phyloP scores from a whole-genome alignment of 2,329 filamentous ascomycete species.

The Tympanopsis confertula region DNA sequence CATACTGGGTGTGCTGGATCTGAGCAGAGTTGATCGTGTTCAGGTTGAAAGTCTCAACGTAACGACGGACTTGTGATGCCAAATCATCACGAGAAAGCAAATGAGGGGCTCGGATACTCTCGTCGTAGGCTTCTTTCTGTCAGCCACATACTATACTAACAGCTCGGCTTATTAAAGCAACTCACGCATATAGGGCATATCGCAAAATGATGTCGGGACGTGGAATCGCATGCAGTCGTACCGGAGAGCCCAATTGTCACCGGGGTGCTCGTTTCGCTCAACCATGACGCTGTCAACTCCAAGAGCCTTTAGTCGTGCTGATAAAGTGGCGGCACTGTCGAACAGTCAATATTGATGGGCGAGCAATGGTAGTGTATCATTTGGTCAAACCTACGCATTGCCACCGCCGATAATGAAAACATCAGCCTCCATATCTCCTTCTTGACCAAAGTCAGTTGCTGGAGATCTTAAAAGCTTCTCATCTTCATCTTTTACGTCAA shows the following conservation, averaged over 20 bases:
- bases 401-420: background rate
- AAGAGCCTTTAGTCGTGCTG: conserved; percentile 8
- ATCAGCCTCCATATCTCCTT: background rate
- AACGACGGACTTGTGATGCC: conserved; percentile 3
- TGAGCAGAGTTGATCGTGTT: conserved; percentile 11
- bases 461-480: background rate
- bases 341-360: too few species aligned
- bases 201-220: conserved; percentile 10
- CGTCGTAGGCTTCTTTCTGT: too few species aligned
- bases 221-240: conserved; percentile 10
- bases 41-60: conserved; percentile 11
- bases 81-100: background rate
- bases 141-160: too few species aligned
- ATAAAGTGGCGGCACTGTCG: conserved; percentile 4
- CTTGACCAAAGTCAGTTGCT: background rate
- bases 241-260: conserved; percentile 9
- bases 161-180: too few species aligned
- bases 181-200: conserved; percentile 12
- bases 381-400: conserved; percentile 4
- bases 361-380: too few species aligned
- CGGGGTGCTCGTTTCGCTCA: conserved; percentile 7
- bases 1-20: conserved; percentile 9
- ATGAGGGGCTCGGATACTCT: background rate
- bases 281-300: conserved; percentile 8
- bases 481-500: conserved; percentile 3